These are phyloP conservation scores for Gloeopeniophorella convolvens DNA, from an alignment of 768 basidiomycete species.

Conservation along the genomic window DNA sequence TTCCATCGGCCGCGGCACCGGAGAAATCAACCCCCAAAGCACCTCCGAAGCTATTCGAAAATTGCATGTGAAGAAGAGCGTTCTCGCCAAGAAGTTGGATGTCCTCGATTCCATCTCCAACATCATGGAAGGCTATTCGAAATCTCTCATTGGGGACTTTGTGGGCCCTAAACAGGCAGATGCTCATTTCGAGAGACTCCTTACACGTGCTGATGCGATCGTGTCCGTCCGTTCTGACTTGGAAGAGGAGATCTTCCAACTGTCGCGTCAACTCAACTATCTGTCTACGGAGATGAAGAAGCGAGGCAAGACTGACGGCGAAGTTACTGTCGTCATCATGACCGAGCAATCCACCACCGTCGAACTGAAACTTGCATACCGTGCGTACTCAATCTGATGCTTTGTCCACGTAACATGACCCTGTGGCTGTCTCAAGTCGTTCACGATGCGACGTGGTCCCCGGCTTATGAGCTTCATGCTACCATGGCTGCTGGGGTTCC, in stretches of 20 bases:
- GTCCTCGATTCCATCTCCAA: constrained; percentile 37
- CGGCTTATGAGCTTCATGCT: constrained; percentile 55
- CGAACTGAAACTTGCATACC: constrained; percentile 47
- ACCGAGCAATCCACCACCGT: constrained; percentile 32
- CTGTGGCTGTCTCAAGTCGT: constrained; percentile 44
- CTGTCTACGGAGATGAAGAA: constrained; percentile 31
- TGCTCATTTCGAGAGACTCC: constrained; percentile 37
- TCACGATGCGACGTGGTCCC: constrained; percentile 42
- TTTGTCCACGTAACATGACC: too few species aligned
- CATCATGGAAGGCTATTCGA: constrained; percentile 39
- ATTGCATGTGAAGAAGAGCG: constrained; percentile 31
- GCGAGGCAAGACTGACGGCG: constrained; percentile 25
- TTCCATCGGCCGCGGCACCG: constrained; percentile 27
- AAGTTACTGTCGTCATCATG: constrained; percentile 39
- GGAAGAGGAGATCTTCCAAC: constrained; percentile 29
- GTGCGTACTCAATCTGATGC: constrained; percentile 28
- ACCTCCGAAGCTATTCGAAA: constrained; percentile 20
- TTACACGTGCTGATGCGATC: constrained; percentile 33
- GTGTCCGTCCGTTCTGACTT: constrained; percentile 30
- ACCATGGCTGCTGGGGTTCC: constrained; percentile 37
- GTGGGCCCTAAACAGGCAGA: constrained; percentile 34
- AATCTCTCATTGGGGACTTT: constrained; percentile 38
- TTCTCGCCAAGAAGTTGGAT: constrained; percentile 33
- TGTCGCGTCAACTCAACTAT: constrained; percentile 35
- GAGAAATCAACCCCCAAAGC: constrained; percentile 20